Base-by-base conservation (phyloP, 768 basidiomycete species). In the Mrakia gelida region DNA sequence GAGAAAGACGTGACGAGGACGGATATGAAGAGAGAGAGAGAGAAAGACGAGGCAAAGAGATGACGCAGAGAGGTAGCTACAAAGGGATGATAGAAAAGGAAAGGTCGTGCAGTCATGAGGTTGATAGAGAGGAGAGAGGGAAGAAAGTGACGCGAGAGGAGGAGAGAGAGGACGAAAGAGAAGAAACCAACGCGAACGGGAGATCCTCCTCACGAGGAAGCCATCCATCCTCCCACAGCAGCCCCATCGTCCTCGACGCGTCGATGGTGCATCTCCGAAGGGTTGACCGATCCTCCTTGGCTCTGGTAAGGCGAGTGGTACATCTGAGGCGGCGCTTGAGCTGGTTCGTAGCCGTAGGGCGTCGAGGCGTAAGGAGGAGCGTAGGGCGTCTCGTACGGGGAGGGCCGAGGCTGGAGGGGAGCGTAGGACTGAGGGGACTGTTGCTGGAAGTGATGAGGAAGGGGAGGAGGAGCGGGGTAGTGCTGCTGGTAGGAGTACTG, bases 101-200 rank as follows among this genome's bases (percentile, higher is more conserved):
- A 23, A 84, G 0, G 91, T 91, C 0, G 93, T 90, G 3, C 93
- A 95, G n/a, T 86, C 85, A 7, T 85, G 65, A 52, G 49, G 16
- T 16, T 52, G 49, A 52, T 18, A 52, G 49, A 52, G 0, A 98
- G 87, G 0, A 95, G 94, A 0, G 96, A 83, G 4, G 92, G 91
- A 26, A 97, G 23, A 56, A 26, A 1, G 23, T n/a, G 62, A 63
- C 62, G 28, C 28, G 62, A 61, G 2, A 61, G 59, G 8, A 26
- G 7, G 28, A 28, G 5, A 23, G 10, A 32, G 1, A 38, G 63
- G 16, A 65, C 3, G 26, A 26, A 65, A 21, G 28, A 7, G 32
- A 28, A 63, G 62, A 63, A 28, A 38, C 38, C 18, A 9, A 34
- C 28, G 34, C 5, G 34, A 21, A 34, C 7, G 18, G 13, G 32